Evolutionary conservation across 305 asterid genomes (phyloP), one percentile per base, ranked within the genome.

Genomic region (Fraxinus platypoda): DNA sequence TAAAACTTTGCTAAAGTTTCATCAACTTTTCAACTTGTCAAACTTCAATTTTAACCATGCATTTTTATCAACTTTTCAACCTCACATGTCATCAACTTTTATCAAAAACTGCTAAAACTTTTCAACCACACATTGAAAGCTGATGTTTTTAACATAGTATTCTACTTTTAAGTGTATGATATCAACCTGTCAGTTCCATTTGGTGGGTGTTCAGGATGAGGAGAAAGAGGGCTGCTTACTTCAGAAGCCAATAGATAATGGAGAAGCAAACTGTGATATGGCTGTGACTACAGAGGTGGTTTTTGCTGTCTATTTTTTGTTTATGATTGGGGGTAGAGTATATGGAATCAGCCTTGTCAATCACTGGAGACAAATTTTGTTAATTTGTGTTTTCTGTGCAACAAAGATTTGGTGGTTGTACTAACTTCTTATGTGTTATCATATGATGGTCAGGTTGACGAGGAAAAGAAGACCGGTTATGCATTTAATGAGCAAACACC

Each of bases 261-360:
- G 80, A 80, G 88, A 77, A 79, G 81, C 88, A 79, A 71, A 77
- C 77, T 83, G 81, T 74, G 94, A 86, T 77, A 81, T 81, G 49
- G 41, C 82, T 75, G 37, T 87, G 82, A 85, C 85, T 76, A 34
- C 49, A 35, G 90, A 90, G 94, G 98, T 90, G 83, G 80, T 81
- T 87, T 75, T 73, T 52, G 37, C 80, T 33, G 43, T 37, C 71
- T 75, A 26, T 46, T 35, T 66, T n/a, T 30, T 37, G 54, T 75
- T 75, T 54, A 72, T 59, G 62, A 70, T 68, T 83, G 75, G 68
- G 72, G 41, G 30, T 78, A 62, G 7, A 5, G 33, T 34, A 73
- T 35, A 23, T 38, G 37, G 31, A 77, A 78, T 74, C 74, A 75
- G 78, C 78, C 49, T 64, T 17, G 46, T 77, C 17, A 33, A 74